Percentiles rank a stretch among this genome's conserved stretches.
phyloP scores from a whole-genome alignment of 2,329 filamentous ascomycete species.

The Aspergillus sp. region DNA sequence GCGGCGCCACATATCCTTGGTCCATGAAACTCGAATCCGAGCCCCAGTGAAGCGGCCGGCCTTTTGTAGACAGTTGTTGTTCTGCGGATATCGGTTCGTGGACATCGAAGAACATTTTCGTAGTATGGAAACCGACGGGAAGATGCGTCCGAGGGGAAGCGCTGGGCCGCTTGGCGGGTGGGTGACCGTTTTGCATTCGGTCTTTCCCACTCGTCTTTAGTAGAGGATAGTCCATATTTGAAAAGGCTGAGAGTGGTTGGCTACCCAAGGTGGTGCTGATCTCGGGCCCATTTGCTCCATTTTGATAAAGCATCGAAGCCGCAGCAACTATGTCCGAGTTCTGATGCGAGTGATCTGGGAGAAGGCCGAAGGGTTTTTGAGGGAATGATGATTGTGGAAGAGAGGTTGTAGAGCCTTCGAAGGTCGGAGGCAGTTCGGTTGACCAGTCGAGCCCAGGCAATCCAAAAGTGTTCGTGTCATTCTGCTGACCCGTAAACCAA shows the following conservation, averaged over 20 bases:
- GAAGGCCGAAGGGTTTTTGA: conserved; percentile 33
- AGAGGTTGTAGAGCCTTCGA: conserved; percentile 69
- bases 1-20: conserved; percentile 63
- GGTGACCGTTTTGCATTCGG: conserved; percentile 20
- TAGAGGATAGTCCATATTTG: conserved; percentile 27
- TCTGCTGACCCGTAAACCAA: conserved; percentile 35
- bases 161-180: conserved; percentile 19
- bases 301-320: conserved; percentile 53
- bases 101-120: conserved; percentile 44
- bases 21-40: conserved; percentile 68
- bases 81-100: conserved; percentile 39
- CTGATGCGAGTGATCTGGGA: conserved; percentile 31
- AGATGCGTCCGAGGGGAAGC: conserved; percentile 27
- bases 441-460: conserved; percentile 43
- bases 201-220: conserved; percentile 26
- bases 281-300: conserved; percentile 36
- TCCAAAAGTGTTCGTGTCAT: conserved; percentile 28
- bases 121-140: conserved; percentile 41
- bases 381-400: conserved; percentile 58
- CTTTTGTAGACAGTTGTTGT: conserved; percentile 46
- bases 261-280: conserved; percentile 35
- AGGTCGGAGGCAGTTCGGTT: conserved; percentile 63
- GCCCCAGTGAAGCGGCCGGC: conserved; percentile 63
- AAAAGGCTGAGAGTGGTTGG: conserved; percentile 34
- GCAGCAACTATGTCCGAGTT: conserved; percentile 62